Percentiles rank a stretch among this genome's conserved stretches.
phyloP scores from a whole-genome alignment of 306 rosid species.

The Acacia crassicarpa region DNA sequence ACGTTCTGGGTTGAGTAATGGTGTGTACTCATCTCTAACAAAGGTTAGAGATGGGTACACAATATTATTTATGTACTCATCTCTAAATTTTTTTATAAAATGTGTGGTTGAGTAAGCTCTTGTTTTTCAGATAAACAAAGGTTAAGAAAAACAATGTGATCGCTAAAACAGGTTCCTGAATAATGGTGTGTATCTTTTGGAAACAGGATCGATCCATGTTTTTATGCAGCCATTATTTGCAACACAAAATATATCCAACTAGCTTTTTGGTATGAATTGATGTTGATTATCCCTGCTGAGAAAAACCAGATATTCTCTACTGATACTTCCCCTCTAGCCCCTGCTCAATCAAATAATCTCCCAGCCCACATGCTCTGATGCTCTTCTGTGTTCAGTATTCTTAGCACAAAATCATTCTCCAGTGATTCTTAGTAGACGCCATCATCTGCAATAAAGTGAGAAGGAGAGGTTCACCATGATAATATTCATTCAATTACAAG shows the following conservation, averaged over 20 bases:
- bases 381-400: neutral
- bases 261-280: neutral
- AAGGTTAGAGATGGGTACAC: too few species aligned
- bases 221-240: neutral
- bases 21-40: too few species aligned
- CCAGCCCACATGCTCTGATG: neutral
- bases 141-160: neutral
- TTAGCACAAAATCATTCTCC: constrained; percentile 11
- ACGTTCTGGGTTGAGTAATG: neutral
- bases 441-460: constrained; percentile 45
- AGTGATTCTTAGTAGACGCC: constrained; percentile 15
- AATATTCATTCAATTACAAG: constrained; percentile 11
- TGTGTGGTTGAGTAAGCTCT: neutral
- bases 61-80: neutral
- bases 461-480: neutral
- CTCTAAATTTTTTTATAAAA: neutral
- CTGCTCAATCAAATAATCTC: neutral
- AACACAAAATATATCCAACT: neutral
- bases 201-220: neutral
- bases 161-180: neutral
- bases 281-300: neutral
- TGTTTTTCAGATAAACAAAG: neutral
- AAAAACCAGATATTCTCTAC: neutral
- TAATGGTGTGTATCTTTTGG: neutral
- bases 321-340: neutral